Base-by-base conservation (phyloP, 164 flowering plant species). In the Malania oleifera region DNA sequence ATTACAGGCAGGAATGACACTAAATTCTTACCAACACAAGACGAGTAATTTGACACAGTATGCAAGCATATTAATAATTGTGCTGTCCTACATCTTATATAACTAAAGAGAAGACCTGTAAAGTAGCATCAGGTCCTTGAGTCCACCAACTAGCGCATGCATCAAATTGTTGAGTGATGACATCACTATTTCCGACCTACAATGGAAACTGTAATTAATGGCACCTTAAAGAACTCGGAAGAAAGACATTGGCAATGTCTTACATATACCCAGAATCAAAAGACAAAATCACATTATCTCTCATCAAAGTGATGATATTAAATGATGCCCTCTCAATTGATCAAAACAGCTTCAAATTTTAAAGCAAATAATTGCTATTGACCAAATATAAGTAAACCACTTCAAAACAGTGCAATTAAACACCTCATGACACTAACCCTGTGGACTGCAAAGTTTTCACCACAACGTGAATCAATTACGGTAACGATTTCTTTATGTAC, bases 131-230 rank as follows among this genome's bases (percentile, higher is more conserved):
- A 56, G 97, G 96, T 59, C 97, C 99, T 76, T 93, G 99, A 57
- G 99, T 90, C 98, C 99, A 93, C 99, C 99, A 93, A 75, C 99
- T 90, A 62, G 99, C 99, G 79, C 97, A 90, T 24, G 91, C 99
- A 79, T 93, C 99, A 80, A 93, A 90, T 56, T 83, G 82, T 51
- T 86, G 84, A 68, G 75, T 61, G 46, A 93, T 75, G 64, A 63
- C 37, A 46, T 73, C 75, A 41, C 49, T 50, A 56, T 62, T 57
- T 55, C 35, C 61, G 35, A 18, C 80, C 83, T 78, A 59, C 25
- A 67, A n/a, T n/a, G 28, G 44, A 2, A 61, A 65, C 15, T 4
- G 9, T 6, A 43, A 17, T 2, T 17, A 43, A 17, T n/a, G n/a
- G n/a, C n/a, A n/a, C n/a, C n/a, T n/a, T n/a, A n/a, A n/a, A n/a